A percentile compares a stretch with the other conserved stretches of the same genome.
Conservation (phyloP, 2,329 filamentous ascomycete genomes). For the Pyrenochaeta sp. region DNA sequence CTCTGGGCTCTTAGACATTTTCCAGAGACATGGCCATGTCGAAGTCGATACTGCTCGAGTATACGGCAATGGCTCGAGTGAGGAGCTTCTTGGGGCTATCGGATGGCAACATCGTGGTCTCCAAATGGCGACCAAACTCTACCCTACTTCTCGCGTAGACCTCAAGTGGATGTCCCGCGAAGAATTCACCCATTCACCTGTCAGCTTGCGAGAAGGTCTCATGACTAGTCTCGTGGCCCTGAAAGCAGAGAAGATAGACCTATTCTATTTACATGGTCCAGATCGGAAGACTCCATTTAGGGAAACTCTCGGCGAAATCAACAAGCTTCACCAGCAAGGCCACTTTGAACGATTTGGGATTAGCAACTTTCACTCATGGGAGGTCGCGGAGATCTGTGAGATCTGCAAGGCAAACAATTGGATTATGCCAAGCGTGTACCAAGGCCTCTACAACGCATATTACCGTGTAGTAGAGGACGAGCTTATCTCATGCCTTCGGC, state of each 20-base stretch:
- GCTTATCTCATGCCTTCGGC: constrained; percentile 28
- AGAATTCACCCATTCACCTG: constrained; percentile 34
- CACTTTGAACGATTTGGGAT: constrained; percentile 57
- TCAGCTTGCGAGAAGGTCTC: constrained; percentile 47
- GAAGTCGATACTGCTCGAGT: constrained; percentile 52
- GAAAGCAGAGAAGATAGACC: constrained; percentile 46
- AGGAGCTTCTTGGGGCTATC: constrained; percentile 54
- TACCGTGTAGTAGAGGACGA: constrained; percentile 28
- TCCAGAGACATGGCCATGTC: constrained; percentile 41
- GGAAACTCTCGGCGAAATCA: constrained; percentile 57
- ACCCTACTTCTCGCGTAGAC: constrained; percentile 41
- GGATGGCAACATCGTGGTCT: constrained; percentile 52
- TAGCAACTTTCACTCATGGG: constrained; percentile 54
- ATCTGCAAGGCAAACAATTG: constrained; percentile 54
- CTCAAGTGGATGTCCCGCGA: constrained; percentile 33
- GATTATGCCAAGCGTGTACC: constrained; percentile 56
- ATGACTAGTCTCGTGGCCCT: constrained; percentile 51
- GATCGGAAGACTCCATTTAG: constrained; percentile 55
- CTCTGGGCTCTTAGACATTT: constrained; percentile 38
- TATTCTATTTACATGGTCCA: constrained; percentile 59
- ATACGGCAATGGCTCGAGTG: constrained; percentile 49
- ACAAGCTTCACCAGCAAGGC: constrained; percentile 57
- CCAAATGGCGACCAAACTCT: constrained; percentile 56
- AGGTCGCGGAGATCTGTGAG: constrained; percentile 58
- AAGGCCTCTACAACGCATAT: constrained; percentile 46